These are phyloP conservation scores for Euphorbia schlechtendalii DNA, from an alignment of 441 rosid species.

Conservation along the genomic window DNA sequence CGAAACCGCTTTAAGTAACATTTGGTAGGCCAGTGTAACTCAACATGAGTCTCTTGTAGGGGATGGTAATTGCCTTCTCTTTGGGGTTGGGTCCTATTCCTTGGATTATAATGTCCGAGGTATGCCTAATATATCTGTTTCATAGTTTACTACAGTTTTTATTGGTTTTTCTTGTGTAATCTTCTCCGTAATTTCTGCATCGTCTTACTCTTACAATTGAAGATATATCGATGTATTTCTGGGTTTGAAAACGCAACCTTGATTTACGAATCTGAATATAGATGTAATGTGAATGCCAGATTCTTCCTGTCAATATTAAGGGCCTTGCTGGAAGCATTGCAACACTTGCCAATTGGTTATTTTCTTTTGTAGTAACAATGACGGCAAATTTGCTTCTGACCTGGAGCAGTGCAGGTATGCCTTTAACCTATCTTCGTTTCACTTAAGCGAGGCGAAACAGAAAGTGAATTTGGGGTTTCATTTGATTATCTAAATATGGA, in stretches of 20 bases:
- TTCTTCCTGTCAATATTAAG: constrained; percentile 81
- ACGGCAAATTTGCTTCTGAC: constrained; percentile 77
- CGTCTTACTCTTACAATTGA: no score
- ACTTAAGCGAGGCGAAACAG: background rate
- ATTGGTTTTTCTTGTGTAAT: no score
- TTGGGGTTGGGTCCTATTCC: constrained; percentile 93
- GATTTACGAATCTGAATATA: no score
- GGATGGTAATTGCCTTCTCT: constrained; percentile 66
- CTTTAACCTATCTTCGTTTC: constrained; percentile 3
- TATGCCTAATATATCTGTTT: constrained; percentile 13
- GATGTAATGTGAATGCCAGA: constrained; percentile 31
- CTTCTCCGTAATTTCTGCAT: no score
- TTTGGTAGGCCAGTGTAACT: constrained; percentile 1
- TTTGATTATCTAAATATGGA: background rate
- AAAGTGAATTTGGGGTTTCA: background rate
- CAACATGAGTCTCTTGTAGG: constrained; percentile 32
- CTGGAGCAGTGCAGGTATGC: constrained; percentile 83
- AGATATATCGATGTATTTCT: no score
- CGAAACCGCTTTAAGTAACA: constrained; percentile 7
- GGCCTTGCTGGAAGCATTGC: constrained; percentile 90
- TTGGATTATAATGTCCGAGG: constrained; percentile 99
- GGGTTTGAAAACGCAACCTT: no score
- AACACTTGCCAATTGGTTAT: constrained; percentile 63
- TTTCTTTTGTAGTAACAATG: constrained; percentile 56
- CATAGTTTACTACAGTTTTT: no score